Percentiles rank a stretch among this genome's conserved stretches.
phyloP scores from a whole-genome alignment of 192 early-diverging fungal species.

The Umbelopsis sp. region DNA sequence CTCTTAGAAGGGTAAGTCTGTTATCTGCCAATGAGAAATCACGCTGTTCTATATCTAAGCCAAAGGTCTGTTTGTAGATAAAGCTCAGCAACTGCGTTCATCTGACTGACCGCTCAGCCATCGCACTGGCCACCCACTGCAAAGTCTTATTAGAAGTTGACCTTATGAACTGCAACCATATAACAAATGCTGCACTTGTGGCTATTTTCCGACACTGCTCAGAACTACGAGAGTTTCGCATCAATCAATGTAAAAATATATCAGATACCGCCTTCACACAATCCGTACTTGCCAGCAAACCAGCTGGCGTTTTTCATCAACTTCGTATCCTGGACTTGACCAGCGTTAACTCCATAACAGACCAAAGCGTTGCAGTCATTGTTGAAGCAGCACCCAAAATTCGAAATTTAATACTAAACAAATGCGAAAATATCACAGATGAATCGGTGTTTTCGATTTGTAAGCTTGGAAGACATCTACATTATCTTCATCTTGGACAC shows the following conservation, averaged over 20 bases:
- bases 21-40: neutral
- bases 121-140: slow-evolving; percentile 53
- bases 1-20: slow-evolving; percentile 55
- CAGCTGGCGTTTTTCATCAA: slow-evolving; percentile 42
- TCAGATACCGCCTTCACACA: slow-evolving; percentile 44
- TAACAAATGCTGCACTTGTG: slow-evolving; percentile 49
- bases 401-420: slow-evolving; percentile 57
- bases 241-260: slow-evolving; percentile 38
- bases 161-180: slow-evolving; percentile 50
- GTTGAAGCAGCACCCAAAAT: slow-evolving; percentile 55
- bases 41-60: neutral
- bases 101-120: slow-evolving; percentile 49
- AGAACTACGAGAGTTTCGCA: slow-evolving; percentile 56
- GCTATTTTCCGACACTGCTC: slow-evolving; percentile 45
- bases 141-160: slow-evolving; percentile 59
- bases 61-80: slow-evolving; percentile 38
- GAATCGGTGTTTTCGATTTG: slow-evolving; percentile 50
- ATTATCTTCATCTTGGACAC: slow-evolving; percentile 63
- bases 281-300: slow-evolving; percentile 23
- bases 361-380: slow-evolving; percentile 48
- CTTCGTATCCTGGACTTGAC: slow-evolving; percentile 60
- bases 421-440: slow-evolving; percentile 59
- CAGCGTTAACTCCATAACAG: slow-evolving; percentile 45
- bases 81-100: slow-evolving; percentile 56
- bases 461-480: slow-evolving; percentile 53